A percentile compares a stretch with the other conserved stretches of the same genome.
Evolutionary conservation across 2,329 filamentous ascomycete genomes (phyloP).

Genomic region (Phialophora tarda): DNA sequence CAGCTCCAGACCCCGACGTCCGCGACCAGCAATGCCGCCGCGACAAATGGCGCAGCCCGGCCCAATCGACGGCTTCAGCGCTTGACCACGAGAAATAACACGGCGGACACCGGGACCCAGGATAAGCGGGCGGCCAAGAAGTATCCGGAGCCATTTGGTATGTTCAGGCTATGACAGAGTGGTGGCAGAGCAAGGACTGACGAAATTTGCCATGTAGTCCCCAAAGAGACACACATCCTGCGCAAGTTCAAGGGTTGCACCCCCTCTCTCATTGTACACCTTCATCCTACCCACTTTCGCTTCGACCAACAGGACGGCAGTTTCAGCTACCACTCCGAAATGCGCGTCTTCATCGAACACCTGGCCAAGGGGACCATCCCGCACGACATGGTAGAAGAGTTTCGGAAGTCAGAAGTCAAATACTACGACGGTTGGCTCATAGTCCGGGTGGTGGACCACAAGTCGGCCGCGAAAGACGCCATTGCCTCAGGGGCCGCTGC

Average conservation of each 20-base stretch:
- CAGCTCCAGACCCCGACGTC: slow-evolving; percentile 32
- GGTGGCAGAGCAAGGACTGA: slow-evolving; percentile 14
- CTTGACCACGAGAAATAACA: slow-evolving; percentile 44
- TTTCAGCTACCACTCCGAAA: slow-evolving; percentile 89
- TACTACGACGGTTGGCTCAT: slow-evolving; percentile 97
- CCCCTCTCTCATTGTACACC: slow-evolving; percentile 84
- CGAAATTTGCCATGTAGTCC: slow-evolving; percentile 59
- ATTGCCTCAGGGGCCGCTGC: slow-evolving; percentile 61
- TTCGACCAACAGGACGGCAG: slow-evolving; percentile 94
- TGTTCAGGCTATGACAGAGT: slow-evolving; percentile 28
- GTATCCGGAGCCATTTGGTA: slow-evolving; percentile 55
- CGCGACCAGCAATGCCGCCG: slow-evolving; percentile 48
- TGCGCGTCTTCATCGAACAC: slow-evolving; percentile 81
- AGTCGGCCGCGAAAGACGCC: slow-evolving; percentile 65
- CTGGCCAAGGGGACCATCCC: slow-evolving; percentile 77
- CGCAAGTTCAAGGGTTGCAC: slow-evolving; percentile 73
- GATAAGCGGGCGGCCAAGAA: slow-evolving; percentile 48
- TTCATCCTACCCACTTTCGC: slow-evolving; percentile 83
- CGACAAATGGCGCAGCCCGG: slow-evolving; percentile 44
- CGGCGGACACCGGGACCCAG: slow-evolving; percentile 37
- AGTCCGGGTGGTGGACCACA: slow-evolving; percentile 90
- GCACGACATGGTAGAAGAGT: slow-evolving; percentile 83
- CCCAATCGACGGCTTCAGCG: slow-evolving; percentile 56
- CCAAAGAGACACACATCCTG: slow-evolving; percentile 78
- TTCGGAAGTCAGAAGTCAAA: slow-evolving; percentile 71